Conservation (phyloP, 805 yeast genomes). For the Candida gorgasii region DNA sequence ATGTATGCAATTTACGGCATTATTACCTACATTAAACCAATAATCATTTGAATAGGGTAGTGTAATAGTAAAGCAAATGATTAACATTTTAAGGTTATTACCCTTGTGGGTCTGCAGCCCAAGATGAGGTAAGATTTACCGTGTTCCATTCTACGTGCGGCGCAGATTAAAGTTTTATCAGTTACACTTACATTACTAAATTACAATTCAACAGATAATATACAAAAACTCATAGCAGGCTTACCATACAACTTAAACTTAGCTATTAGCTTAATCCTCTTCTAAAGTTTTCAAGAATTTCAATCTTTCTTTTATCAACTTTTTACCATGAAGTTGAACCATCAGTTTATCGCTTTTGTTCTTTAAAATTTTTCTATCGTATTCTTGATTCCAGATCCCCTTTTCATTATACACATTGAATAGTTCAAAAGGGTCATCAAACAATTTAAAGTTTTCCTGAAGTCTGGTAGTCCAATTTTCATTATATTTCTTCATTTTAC, state of each 20-base stretch:
- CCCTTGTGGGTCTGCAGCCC: too few relatives aligned
- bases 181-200: too few relatives aligned
- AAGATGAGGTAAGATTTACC: too few relatives aligned
- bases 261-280: not conserved
- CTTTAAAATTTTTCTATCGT: slow-evolving; percentile 13
- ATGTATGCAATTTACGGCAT: too few relatives aligned
- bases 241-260: not conserved
- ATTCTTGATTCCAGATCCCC: slow-evolving; percentile 18
- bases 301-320: slow-evolving; percentile 13
- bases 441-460: not conserved
- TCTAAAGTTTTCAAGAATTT: slow-evolving; percentile 13
- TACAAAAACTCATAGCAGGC: too few relatives aligned
- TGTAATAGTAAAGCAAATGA: too few relatives aligned
- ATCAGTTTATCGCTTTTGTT: slow-evolving; percentile 6
- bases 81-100: too few relatives aligned
- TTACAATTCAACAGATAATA: too few relatives aligned
- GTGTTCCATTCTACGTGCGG: too few relatives aligned
- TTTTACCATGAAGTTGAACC: slow-evolving; percentile 16
- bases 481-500: slow-evolving; percentile 14
- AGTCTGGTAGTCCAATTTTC: slow-evolving; percentile 13
- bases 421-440: slow-evolving; percentile 1
- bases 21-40: too few relatives aligned
- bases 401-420: slow-evolving; percentile 8
- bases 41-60: too few relatives aligned
- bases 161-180: too few relatives aligned